These are phyloP conservation scores for Ajuga reptans DNA, from an alignment of 305 asterid species.

Conservation along the genomic window DNA sequence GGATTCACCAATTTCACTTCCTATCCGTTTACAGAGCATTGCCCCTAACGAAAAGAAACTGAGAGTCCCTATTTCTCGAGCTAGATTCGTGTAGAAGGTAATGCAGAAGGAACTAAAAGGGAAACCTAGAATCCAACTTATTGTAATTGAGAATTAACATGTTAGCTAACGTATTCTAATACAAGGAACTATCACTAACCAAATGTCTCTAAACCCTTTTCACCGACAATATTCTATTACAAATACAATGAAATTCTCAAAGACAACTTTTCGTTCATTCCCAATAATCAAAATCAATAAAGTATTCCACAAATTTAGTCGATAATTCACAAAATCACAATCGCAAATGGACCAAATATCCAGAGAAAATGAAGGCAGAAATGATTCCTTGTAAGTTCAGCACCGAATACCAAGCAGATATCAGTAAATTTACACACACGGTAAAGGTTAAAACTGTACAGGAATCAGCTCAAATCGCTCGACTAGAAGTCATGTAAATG, in stretches of 20 bases:
- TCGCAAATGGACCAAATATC: background rate
- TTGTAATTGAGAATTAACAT: background rate
- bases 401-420: background rate
- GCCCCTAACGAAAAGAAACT: background rate
- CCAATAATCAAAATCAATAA: background rate
- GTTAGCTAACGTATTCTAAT: background rate
- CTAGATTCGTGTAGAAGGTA: background rate
- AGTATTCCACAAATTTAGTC: background rate
- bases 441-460: background rate
- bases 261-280: background rate
- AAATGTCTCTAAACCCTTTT: background rate
- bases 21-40: background rate
- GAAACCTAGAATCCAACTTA: background rate
- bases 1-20: background rate
- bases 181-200: background rate
- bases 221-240: background rate
- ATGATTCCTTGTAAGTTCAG: background rate
- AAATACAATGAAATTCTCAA: background rate
- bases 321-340: background rate
- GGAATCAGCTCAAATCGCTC: background rate
- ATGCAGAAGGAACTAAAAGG: background rate
- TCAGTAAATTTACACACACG: background rate
- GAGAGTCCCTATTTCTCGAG: background rate
- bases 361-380: background rate
- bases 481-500: background rate